Evolutionary conservation across 345 rosid species (phyloP), one percentile per base, ranked within the genome.

Genomic region (Linum usitatissimum): DNA sequence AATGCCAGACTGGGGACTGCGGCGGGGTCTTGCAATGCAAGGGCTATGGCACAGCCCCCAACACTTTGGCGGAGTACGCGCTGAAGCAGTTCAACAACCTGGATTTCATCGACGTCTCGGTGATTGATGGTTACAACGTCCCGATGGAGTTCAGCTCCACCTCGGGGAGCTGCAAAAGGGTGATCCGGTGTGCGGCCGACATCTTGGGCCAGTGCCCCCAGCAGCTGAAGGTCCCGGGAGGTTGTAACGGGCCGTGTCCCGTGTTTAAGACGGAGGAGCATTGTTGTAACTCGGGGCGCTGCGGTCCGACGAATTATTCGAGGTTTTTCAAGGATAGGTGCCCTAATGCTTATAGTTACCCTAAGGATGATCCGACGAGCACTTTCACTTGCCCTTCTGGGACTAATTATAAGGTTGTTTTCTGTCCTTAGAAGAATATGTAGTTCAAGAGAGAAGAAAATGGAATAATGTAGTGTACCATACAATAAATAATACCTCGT

Each of bases 281-380:
- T 59, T 70, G 72, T 48, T 62, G 72, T 13, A 10, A 49, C 3
- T 57, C 63, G 45, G 19, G 36, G 6, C 49, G 8, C 9, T 57
- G 68, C 7, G 64, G 55, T 4, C 68, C 73, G 3, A 70, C 64
- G 18, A 12, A 38, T 12, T 64, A 6, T 14, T 64, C 73, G 0
- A 69, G 30, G 45, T 69, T 57, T 39, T 69, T 69, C 30, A 70
- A 70, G 55, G 9, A 39, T 0, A 70, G 64, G 60, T 64, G 68
- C 39, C 68, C 68, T n/a, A 51, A 64, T 53, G 67, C 73, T 64
- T 70, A 70, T 18, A 63, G 63, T n/a, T 69, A 69, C 39, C 72
- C 72, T 34, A 48, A 69, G 19, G 72, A 69, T 58, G 67, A 63
- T 12, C 72, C 39, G 20, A 42, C 63, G 0, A 69, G 67, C 40